These are phyloP conservation scores for Chrysanthemum makinoi DNA, from an alignment of 129 eudicot genomes.

Conservation along the genomic window DNA sequence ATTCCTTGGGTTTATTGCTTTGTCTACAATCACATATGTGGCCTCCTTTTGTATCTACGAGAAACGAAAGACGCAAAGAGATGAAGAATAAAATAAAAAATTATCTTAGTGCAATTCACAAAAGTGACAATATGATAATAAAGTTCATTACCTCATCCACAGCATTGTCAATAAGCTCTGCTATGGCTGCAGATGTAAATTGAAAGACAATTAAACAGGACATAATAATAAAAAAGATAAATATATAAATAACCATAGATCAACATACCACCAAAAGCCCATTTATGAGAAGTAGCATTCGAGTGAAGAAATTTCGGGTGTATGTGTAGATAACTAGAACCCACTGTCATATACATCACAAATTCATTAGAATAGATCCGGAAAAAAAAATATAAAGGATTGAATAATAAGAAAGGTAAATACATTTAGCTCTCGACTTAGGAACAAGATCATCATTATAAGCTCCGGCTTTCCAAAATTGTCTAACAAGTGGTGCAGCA, in stretches of 20 bases:
- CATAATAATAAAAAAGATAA: not conserved
- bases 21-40: slow-evolving; percentile 52
- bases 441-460: slow-evolving; percentile 52
- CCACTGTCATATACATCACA: slow-evolving; percentile 38
- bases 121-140: not conserved
- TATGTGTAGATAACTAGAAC: slow-evolving; percentile 46
- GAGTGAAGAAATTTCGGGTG: slow-evolving; percentile 73
- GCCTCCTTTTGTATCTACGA: slow-evolving; percentile 68
- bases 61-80: slow-evolving; percentile 11
- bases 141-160: slow-evolving; percentile 57
- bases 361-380: slow-evolving; percentile 4
- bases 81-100: slow-evolving; percentile 9
- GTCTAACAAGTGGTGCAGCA: slow-evolving; percentile 83
- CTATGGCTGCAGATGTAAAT: slow-evolving; percentile 50
- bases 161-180: slow-evolving; percentile 69
- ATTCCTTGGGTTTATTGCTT: slow-evolving; percentile 44
- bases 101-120: not conserved
- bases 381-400: not conserved
- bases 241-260: not conserved
- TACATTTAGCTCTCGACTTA: slow-evolving; percentile 56
- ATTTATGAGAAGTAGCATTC: slow-evolving; percentile 76
- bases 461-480: slow-evolving; percentile 94
- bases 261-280: slow-evolving; percentile 75
- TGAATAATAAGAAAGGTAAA: not conserved
- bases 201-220: slow-evolving; percentile 1